Evolutionary conservation across 2,329 filamentous ascomycete species (phyloP), one percentile per base, ranked within the genome.

Genomic region (Fusarium bulbicola): DNA sequence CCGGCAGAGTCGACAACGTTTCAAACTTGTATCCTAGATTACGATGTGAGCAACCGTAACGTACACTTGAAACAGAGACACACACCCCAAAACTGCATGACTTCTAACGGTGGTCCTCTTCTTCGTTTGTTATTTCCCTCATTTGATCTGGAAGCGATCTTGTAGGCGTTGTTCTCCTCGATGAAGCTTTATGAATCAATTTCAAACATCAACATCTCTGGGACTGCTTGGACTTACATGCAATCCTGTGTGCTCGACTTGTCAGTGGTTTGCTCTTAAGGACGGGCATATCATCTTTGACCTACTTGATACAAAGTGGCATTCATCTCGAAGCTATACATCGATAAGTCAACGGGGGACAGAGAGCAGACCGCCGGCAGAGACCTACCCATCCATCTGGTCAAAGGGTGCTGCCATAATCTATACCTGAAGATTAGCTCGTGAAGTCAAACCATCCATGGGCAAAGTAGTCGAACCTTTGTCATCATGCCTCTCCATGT

Each of bases 401-500:
- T 97, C 94, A 80, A 93, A 98, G 2, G 94, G 93, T 1, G 92
- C 86, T 1, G 92, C 91, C 91, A 98, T 91, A 74, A 99, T 94
- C 94, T 97, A 46, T n/a, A 20, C 49, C 21, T 16, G 13, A 24
- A 47, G n/a, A n/a, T 76, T 46, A 77, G 61, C 40, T 56, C 4
- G 26, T 30, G n/a, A 37, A 18, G 18, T 5, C 21, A 10, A 6
- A 36, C 9, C 13, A 26, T 21, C n/a, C 6, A 20, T 43, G 11
- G 50, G 15, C 21, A 40, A 37, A 45, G 30, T 34, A 42, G 28
- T 59, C 82, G 59, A 80, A 95, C 94, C 88, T 98, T 99, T 71
- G 96, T 98, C 92, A 99, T 95, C 94, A 98, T 98, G 42, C 96
- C 96, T 78, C 96, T 88, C 95, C 95, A 99, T 4, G 95, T 98